Evolutionary conservation across 345 rosid genomes (phyloP), one percentile per base, ranked within the genome.

Genomic region (Odontarrhena argentea): DNA sequence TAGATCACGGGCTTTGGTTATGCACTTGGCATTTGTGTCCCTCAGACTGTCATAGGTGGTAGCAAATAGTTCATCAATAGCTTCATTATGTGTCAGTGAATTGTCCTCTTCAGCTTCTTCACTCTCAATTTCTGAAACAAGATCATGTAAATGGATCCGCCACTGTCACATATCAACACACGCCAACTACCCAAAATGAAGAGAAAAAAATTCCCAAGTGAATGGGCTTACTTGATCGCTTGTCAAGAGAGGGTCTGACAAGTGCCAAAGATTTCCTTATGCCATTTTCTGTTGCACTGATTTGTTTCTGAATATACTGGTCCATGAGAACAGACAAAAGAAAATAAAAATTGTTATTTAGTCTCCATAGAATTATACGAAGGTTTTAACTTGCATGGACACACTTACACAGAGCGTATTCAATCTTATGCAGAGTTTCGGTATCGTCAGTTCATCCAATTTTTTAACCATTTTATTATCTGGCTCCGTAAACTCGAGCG

Each of bases 261-360:
- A 67, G 67, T 37, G 79, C 82, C 94, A 96, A 90, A 51, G 85
- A 83, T 70, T 86, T 88, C 76, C 87, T 82, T 57, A 93, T 86
- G 61, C 87, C 86, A 58, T 81, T 86, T 81, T 90, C 97, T 59
- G 86, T 82, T 55, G 75, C 65, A 73, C 79, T 68, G 59, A 83
- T 68, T 73, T 93, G 92, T 67, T 84, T 90, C 84, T 85, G 87
- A 51, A 88, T 84, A 69, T 82, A 93, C 98, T 93, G 90, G 74
- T 82, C 36, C 51, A 57, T 8, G 9, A 60, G 22, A 56, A 55
- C 3, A 46, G 28, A 47, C 41, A 8, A 28, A 45, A 41, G 36
- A 2, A 2, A 36, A 35, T 35, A 8, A 7, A 45, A 41, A 26
- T 11, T 13, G 4, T 12, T 43, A 13, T 34, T 41, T 55, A 53